Evolutionary conservation across 2,329 filamentous ascomycete genomes (phyloP), one percentile per base, ranked within the genome.

Genomic region (Coniochaeta sp.): DNA sequence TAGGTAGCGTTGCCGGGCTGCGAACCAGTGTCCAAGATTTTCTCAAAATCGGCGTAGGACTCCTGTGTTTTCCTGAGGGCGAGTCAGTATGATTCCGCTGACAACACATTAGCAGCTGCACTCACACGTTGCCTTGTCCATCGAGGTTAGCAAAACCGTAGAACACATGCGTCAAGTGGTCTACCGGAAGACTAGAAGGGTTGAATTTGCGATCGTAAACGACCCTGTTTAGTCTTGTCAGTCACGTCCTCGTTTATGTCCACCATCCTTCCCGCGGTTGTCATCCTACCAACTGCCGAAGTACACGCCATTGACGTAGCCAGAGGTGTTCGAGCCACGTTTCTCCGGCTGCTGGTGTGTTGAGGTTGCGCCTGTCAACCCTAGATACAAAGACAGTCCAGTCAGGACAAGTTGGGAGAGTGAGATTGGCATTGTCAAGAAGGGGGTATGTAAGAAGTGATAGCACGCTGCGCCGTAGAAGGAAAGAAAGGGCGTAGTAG

Each of bases 11-110:
- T 59, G 46, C 86, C 82, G 53, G 82, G 81, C 81, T 80, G 86
- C 3, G 68, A 86, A 67, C 94, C 89, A 26, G 67, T 72, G 1
- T 81, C 71, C 61, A 86, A 91, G 66, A 88, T 87, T 62, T 88
- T 90, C 58, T 92, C 78, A 3, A 76, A 57, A 61, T 94, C 89
- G 22, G 87, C 78, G 66, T 79, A 91, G 1, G 73, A 68, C 60
- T 94, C 88, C 1, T n/a, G 31, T 10, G 27, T 22, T 40, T 27
- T 9, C 26, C n/a, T 14, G 24, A n/a, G n/a, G n/a, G n/a, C n/a
- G n/a, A n/a, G n/a, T n/a, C n/a, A n/a, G n/a, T n/a, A n/a, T n/a
- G n/a, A n/a, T n/a, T n/a, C n/a, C n/a, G n/a, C n/a, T n/a, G n/a
- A n/a, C n/a, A n/a, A n/a, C n/a, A n/a, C n/a, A n/a, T n/a, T n/a